These are phyloP conservation scores for Coleophoma cylindrospora DNA, from an alignment of 2,329 filamentous ascomycete genomes.

Conservation along the genomic window DNA sequence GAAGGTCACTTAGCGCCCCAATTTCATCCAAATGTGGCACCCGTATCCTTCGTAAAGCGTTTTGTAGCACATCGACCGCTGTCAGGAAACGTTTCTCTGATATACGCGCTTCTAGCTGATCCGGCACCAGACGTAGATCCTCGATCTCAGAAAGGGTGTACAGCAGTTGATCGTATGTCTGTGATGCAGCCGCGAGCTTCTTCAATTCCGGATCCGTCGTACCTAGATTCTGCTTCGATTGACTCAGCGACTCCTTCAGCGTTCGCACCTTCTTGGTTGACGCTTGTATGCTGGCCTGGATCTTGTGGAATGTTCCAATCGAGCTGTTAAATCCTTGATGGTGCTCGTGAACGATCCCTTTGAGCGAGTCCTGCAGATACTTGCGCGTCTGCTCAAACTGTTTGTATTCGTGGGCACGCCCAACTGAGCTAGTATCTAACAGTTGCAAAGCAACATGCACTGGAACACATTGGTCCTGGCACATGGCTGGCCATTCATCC, in stretches of 20 bases:
- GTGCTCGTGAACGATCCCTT: conserved; percentile 95
- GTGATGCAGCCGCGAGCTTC: conserved; percentile 80
- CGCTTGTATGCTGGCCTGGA: conserved; percentile 84
- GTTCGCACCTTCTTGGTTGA: conserved; percentile 81
- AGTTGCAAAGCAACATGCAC: conserved; percentile 93
- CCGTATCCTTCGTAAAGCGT: conserved; percentile 75
- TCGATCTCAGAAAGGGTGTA: conserved; percentile 81
- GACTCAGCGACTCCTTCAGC: conserved; percentile 76
- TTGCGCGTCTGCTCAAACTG: conserved; percentile 80
- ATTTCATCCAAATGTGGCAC: conserved; percentile 89
- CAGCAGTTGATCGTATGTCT: conserved; percentile 85
- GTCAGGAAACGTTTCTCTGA: conserved; percentile 93
- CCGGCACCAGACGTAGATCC: conserved; percentile 81
- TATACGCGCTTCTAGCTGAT: conserved; percentile 88
- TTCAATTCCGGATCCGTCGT: conserved; percentile 87
- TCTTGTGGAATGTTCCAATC: conserved; percentile 98
- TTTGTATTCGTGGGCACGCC: conserved; percentile 80
- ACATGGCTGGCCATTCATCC: conserved; percentile 88
- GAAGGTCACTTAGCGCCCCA: conserved; percentile 79
- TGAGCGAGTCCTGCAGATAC: conserved; percentile 88
- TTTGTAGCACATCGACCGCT: conserved; percentile 87
- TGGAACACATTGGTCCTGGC: conserved; percentile 79
- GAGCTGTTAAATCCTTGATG: conserved; percentile 99
- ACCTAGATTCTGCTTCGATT: conserved; percentile 76
- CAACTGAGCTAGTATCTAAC: conserved; percentile 89